Evolutionary conservation across 495 filamentous ascomycete genomes (phyloP).

Genomic region (Glarea lozoyensis): DNA sequence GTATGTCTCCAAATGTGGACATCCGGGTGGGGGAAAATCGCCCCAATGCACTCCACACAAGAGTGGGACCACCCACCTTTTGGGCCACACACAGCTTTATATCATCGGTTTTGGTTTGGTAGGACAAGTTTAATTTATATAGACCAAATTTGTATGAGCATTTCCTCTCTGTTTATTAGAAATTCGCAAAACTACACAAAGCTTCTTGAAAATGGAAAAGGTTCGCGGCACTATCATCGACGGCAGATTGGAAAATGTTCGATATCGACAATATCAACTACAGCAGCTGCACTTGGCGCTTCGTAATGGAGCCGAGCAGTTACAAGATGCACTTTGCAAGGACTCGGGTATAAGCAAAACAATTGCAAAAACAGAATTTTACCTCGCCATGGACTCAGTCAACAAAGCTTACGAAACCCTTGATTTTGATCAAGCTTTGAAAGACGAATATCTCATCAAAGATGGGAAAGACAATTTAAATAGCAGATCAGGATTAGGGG

Average conservation of each 20-base stretch:
- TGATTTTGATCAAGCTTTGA: slow-evolving; percentile 14
- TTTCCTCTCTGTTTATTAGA: too few relatives aligned
- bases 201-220: too few relatives aligned
- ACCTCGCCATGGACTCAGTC: slow-evolving; percentile 6
- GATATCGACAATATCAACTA: slow-evolving; percentile 15
- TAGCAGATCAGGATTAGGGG: slow-evolving; percentile 6
- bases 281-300: slow-evolving; percentile 4
- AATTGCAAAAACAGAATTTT: slow-evolving; percentile 10
- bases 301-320: neutral
- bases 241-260: slow-evolving; percentile 11
- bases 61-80: too few relatives aligned
- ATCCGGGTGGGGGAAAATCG: too few relatives aligned
- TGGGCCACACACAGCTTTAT: too few relatives aligned
- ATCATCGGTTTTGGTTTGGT: too few relatives aligned
- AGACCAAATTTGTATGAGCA: too few relatives aligned
- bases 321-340: slow-evolving; percentile 6
- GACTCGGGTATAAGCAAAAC: neutral
- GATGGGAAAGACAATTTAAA: slow-evolving; percentile 10
- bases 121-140: too few relatives aligned
- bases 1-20: too few relatives aligned
- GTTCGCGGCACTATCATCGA: slow-evolving; percentile 9
- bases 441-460: slow-evolving; percentile 12
- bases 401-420: slow-evolving; percentile 4
- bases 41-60: too few relatives aligned
- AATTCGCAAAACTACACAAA: too few relatives aligned